Conservation (phyloP, 176 grass and related monocot genomes). For the Oryza brachyantha region DNA sequence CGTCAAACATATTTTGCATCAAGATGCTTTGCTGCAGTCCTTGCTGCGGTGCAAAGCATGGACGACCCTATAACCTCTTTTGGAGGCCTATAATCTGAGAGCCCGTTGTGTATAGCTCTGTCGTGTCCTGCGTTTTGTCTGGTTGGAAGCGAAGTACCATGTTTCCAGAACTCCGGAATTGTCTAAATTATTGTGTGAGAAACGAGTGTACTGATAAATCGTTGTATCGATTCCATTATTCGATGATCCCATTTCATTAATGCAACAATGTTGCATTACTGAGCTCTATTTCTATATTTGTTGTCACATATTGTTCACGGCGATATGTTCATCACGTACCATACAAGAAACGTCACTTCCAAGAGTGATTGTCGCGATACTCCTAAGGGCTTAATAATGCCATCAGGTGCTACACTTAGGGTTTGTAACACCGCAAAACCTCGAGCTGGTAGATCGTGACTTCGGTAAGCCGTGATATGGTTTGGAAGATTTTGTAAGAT, state of each 20-base stretch:
- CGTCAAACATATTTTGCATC: slow-evolving; percentile 37
- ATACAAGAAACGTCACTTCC: background rate
- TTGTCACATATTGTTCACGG: background rate
- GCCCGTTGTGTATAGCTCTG: slow-evolving; percentile 49
- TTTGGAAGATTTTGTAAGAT: too few species aligned
- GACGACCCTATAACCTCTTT: slow-evolving; percentile 26
- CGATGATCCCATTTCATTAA: slow-evolving; percentile 22
- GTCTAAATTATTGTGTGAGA: slow-evolving; percentile 49
- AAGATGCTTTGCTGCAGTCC: slow-evolving; percentile 33
- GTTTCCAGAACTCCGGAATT: slow-evolving; percentile 29
- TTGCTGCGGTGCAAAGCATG: slow-evolving; percentile 34
- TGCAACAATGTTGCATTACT: slow-evolving; percentile 12
- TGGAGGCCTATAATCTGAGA: slow-evolving; percentile 41
- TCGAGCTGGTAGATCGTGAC: too few species aligned
- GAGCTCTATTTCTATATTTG: background rate
- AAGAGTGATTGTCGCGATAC: background rate
- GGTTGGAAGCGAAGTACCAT: slow-evolving; percentile 42
- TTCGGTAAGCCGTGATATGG: too few species aligned
- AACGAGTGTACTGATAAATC: slow-evolving; percentile 22
- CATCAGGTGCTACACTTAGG: too few species aligned
- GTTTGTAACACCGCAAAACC: too few species aligned
- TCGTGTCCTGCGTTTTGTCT: slow-evolving; percentile 34
- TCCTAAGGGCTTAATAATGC: too few species aligned
- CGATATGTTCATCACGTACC: background rate
- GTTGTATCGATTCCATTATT: slow-evolving; percentile 38